Conservation (phyloP, 2,329 filamentous ascomycete species). For the Nothopassalora personata region DNA sequence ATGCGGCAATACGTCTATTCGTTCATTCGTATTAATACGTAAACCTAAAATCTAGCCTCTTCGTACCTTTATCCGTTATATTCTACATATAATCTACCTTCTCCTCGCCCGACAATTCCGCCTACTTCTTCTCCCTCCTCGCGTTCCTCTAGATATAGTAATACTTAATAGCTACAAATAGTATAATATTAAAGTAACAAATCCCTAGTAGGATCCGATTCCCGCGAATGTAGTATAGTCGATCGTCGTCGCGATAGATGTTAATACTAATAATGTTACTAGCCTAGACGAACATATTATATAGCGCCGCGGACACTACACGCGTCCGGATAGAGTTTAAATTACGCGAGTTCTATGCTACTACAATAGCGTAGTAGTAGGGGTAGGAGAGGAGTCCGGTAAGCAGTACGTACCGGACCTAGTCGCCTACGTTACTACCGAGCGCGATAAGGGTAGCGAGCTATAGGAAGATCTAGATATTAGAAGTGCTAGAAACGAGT, state of each 20-base stretch:
- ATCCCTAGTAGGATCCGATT: conserved; percentile 34
- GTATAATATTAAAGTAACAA: conserved; percentile 27
- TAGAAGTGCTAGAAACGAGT: conserved; percentile 39
- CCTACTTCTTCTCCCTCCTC: conserved; percentile 31
- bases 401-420: conserved; percentile 36
- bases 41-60: conserved; percentile 33
- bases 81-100: conserved; percentile 32
- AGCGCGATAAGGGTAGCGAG: conserved; percentile 45
- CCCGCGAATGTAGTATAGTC: conserved; percentile 41
- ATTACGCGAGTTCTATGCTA: conserved; percentile 40
- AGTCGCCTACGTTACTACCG: conserved; percentile 28
- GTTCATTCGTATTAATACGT: conserved; percentile 22
- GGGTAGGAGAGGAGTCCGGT: conserved; percentile 40
- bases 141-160: conserved; percentile 33
- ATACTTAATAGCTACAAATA: conserved; percentile 30
- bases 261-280: conserved; percentile 44
- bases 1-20: not conserved
- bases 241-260: conserved; percentile 46
- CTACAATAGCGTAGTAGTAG: conserved; percentile 42
- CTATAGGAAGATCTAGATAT: conserved; percentile 56
- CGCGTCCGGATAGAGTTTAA: conserved; percentile 41
- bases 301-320: conserved; percentile 40
- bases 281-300: conserved; percentile 40
- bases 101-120: conserved; percentile 35
- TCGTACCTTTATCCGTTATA: conserved; percentile 35